Evolutionary conservation across 306 rosid species (phyloP).

Genomic region (Trichosanthes truncata): DNA sequence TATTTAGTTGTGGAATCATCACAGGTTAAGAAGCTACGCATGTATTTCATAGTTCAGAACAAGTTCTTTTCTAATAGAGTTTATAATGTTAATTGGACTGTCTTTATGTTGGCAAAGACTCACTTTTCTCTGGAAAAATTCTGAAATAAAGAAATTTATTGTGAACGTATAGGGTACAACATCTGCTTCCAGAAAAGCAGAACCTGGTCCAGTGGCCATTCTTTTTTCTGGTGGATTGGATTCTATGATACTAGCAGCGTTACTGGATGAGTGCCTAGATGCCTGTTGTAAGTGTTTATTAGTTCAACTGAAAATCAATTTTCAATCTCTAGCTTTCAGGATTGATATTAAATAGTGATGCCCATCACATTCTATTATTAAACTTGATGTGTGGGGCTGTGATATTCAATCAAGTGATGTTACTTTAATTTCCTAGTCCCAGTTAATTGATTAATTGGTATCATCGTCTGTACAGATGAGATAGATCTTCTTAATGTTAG

Average conservation of each 20-base stretch:
- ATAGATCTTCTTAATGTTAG: constrained; percentile 91
- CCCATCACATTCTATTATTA: not conserved
- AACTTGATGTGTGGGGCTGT: constrained; percentile 16
- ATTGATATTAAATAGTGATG: not conserved
- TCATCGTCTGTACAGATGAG: constrained; percentile 51
- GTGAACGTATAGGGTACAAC: constrained; percentile 40
- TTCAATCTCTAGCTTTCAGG: not conserved
- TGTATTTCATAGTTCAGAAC: not conserved
- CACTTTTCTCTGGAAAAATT: not conserved
- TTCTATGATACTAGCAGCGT: constrained; percentile 93
- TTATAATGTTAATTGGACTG: not conserved
- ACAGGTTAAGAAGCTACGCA: not conserved
- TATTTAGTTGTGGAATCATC: not conserved
- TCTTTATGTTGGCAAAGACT: not conserved
- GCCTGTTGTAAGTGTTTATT: constrained; percentile 50
- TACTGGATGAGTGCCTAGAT: constrained; percentile 71
- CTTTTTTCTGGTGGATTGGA: constrained; percentile 97
- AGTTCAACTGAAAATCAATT: not conserved
- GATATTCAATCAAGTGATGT: constrained; percentile 12
- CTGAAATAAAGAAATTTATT: not conserved
- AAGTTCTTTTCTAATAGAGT: not conserved
- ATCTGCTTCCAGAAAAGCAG: constrained; percentile 32
- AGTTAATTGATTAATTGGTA: constrained; percentile 18
- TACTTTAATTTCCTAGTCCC: constrained; percentile 9
- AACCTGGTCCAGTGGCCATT: constrained; percentile 62